phyloP scores from a whole-genome alignment of 805 yeast genomes.

The Candida tammaniensis region DNA sequence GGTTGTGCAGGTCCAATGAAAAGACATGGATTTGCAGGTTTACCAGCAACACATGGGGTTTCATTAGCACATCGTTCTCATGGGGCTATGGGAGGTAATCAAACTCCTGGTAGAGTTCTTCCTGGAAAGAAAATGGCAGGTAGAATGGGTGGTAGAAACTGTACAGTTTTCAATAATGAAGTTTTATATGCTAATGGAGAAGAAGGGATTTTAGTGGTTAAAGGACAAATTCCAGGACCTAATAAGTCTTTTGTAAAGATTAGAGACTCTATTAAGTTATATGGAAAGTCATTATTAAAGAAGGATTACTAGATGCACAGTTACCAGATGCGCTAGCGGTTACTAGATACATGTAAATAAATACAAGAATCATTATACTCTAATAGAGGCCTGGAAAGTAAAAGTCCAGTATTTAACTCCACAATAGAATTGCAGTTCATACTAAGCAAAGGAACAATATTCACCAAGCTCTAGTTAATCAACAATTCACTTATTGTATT shows the following conservation, averaged over 20 bases:
- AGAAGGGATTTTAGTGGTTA: slow-evolving; percentile 64
- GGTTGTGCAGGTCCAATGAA: slow-evolving; percentile 99
- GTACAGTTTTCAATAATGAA: slow-evolving; percentile 72
- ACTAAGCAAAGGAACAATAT: too few species aligned
- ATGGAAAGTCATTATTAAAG: slow-evolving; percentile 34
- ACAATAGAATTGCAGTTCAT: too few species aligned
- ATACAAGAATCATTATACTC: too few species aligned
- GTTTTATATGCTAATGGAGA: slow-evolving; percentile 79
- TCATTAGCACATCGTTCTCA: slow-evolving; percentile 91
- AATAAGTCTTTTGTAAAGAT: slow-evolving; percentile 70
- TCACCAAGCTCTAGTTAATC: background rate
- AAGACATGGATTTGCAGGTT: slow-evolving; percentile 85
- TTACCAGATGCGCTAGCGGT: too few species aligned
- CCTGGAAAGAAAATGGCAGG: slow-evolving; percentile 99
- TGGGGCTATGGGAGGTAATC: slow-evolving; percentile 96
- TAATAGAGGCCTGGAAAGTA: too few species aligned
- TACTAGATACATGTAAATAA: too few species aligned
- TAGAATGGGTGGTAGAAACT: slow-evolving; percentile 78
- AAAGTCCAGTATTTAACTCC: too few species aligned
- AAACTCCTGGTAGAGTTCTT: slow-evolving; percentile 91
- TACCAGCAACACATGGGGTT: slow-evolving; percentile 93
- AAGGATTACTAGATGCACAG: background rate
- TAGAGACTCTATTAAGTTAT: slow-evolving; percentile 69
- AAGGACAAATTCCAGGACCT: slow-evolving; percentile 92
- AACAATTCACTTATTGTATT: too few species aligned